A percentile compares a stretch with the other conserved stretches of the same genome.
Evolutionary conservation across 108 stramenopile genomes (phyloP).

Genomic region (Skeletonema potamos): DNA sequence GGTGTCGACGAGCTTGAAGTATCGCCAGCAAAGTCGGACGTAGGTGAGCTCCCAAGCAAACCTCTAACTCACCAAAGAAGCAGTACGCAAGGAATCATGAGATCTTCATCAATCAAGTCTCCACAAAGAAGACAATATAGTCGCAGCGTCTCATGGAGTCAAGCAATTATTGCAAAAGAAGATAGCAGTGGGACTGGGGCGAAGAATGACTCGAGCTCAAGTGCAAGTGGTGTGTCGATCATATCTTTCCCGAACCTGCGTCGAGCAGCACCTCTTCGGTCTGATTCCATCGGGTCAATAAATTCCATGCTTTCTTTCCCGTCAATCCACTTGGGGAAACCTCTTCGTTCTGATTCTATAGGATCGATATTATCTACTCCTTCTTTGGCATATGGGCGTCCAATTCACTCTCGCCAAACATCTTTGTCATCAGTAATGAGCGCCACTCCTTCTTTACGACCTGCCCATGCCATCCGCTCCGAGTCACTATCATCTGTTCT

Average conservation of each 20-base stretch:
- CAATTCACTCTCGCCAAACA: constrained; percentile 21
- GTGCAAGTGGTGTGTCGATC: constrained; percentile 29
- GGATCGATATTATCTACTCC: constrained; percentile 24
- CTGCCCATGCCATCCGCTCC: constrained; percentile 29
- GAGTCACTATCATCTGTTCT: constrained; percentile 23
- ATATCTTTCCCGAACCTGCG: constrained; percentile 45
- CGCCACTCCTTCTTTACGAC: constrained; percentile 12
- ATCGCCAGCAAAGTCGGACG: constrained; percentile 40
- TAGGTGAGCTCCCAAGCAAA: constrained; percentile 34
- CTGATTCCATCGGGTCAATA: constrained; percentile 35
- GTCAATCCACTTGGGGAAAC: constrained; percentile 26
- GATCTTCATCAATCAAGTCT: constrained; percentile 16
- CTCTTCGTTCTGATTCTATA: constrained; percentile 41
- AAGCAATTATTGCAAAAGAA: constrained; percentile 28
- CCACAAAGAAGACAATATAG: constrained; percentile 20
- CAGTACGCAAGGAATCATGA: constrained; percentile 39
- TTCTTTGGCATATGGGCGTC: constrained; percentile 18
- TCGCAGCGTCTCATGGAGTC: constrained; percentile 49
- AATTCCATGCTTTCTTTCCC: constrained; percentile 13
- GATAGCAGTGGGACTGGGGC: neutral
- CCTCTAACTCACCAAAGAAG: constrained; percentile 13
- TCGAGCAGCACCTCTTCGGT: constrained; percentile 39
- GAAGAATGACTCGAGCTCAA: constrained; percentile 5
- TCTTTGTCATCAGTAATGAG: constrained; percentile 4
- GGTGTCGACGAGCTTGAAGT: constrained; percentile 6